Evolutionary conservation across 2,329 filamentous ascomycete genomes (phyloP).

Genomic region (Hypoxylon sp.): DNA sequence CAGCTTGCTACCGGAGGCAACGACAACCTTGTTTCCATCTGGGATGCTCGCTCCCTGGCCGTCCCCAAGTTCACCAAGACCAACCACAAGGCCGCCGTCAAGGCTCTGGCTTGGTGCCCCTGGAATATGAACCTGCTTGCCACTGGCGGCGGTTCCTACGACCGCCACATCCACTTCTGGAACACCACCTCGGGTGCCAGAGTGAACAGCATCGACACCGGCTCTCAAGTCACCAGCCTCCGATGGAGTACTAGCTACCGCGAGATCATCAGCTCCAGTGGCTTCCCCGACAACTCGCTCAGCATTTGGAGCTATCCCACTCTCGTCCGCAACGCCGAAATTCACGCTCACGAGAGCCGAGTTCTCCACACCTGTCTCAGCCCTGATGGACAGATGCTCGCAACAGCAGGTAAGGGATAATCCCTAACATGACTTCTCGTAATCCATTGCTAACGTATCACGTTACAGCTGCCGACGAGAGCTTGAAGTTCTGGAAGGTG

Average conservation of each 20-base stretch:
- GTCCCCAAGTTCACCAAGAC: slow-evolving; percentile 99
- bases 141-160: slow-evolving; percentile 94
- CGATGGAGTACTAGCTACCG: slow-evolving; percentile 98
- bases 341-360: slow-evolving; percentile 95
- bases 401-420: slow-evolving; percentile 78
- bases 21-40: slow-evolving; percentile 98
- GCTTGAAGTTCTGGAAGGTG: slow-evolving; percentile 99
- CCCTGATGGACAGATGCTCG: slow-evolving; percentile 97
- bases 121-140: slow-evolving; percentile 98
- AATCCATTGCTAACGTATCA: slow-evolving; percentile 43
- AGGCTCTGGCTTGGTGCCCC: slow-evolving; percentile 98
- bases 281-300: slow-evolving; percentile 98
- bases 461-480: slow-evolving; percentile 84
- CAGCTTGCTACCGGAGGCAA: slow-evolving; percentile 98
- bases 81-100: slow-evolving; percentile 98
- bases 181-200: slow-evolving; percentile 97
- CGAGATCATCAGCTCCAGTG: slow-evolving; percentile 96
- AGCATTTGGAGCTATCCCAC: slow-evolving; percentile 99
- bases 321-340: slow-evolving; percentile 96
- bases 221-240: slow-evolving; percentile 95
- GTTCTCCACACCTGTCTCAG: slow-evolving; percentile 97
- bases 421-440: background rate
- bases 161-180: slow-evolving; percentile 99
- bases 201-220: slow-evolving; percentile 99
- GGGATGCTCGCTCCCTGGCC: slow-evolving; percentile 92